Base-by-base conservation (phyloP, 805 yeast species). In the Hanseniaspora mollemarum region DNA sequence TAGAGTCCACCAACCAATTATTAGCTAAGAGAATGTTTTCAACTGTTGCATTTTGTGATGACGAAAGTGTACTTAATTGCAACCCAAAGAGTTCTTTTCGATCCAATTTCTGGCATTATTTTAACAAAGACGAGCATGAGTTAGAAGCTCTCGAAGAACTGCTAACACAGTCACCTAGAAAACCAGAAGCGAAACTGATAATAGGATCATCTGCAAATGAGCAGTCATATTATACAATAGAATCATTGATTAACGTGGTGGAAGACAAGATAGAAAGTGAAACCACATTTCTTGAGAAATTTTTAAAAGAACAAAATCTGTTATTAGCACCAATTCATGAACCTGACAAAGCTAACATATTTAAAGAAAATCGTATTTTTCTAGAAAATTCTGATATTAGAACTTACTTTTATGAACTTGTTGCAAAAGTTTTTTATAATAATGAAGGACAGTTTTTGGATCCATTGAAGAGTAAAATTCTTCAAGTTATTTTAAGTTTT, bases 401-500 rank as follows among this genome's bases (percentile, higher is more conserved):
- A 32, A 29, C 35, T 24, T n/a, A 38, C 6, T n/a, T 46, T 38
- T 46, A 48, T 16, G 12, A 43, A 13, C 3, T 40, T 1, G 21
- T 48, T 10, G 43, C 43, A 8, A 25, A 18, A 8, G 51, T 40
- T 4, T 32, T 33, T 18, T 48, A n/a, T 22, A 24, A 26, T 8
- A 12, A 22, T 5, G 32, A 21, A 18, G 35, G 31, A 10, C 3
- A 67, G 1, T 41, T 53, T 1, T 52, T 56, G 1, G 55, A 57
- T 31, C 54, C 55, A 15, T 51, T 43, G 3, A 41, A 51, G 2
- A 35, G 44, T 10, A 46, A 54, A 28, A 21, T 62, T 4, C 58
- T 59, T 46, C 53, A 55, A 5, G 55, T 65, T 0, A 48, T 75
- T 2, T 61, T 73, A 1, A 59, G 68, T 0, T 55, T 76, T 43